A percentile compares a stretch with the other conserved stretches of the same genome.
Conservation (phyloP, 2,329 filamentous ascomycete species). For the Alternaria sp. region DNA sequence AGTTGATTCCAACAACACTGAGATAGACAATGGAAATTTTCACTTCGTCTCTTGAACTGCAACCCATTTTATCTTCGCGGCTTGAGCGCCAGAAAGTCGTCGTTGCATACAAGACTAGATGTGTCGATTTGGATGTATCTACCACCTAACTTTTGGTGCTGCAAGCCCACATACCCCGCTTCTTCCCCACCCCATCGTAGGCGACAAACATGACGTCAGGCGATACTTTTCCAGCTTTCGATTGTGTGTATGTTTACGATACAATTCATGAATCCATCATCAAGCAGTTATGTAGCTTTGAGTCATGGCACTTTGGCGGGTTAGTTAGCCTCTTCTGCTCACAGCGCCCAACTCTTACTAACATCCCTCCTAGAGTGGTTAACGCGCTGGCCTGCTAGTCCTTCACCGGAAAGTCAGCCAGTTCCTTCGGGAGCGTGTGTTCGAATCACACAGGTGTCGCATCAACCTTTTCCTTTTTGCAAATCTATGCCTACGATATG, state of each 20-base stretch:
- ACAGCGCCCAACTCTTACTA: not conserved
- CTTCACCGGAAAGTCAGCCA: conserved; percentile 30
- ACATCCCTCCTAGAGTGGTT: conserved; percentile 26
- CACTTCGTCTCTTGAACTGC: not conserved
- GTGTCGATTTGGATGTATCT: not conserved
- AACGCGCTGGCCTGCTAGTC: conserved; percentile 41
- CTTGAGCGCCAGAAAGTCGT: not conserved
- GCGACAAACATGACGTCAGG: not conserved
- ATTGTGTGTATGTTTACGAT: too few species aligned
- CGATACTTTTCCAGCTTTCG: too few species aligned
- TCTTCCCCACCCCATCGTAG: not conserved
- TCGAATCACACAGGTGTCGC: conserved; percentile 43
- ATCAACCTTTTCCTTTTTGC: conserved; percentile 18
- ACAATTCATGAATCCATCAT: not conserved
- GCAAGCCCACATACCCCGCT: not conserved
- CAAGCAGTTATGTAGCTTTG: not conserved
- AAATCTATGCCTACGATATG: too few species aligned
- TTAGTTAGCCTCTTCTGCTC: not conserved
- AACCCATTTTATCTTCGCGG: not conserved
- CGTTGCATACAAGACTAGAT: not conserved
- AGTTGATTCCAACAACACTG: not conserved
- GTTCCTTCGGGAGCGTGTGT: conserved; percentile 43
- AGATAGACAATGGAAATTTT: not conserved
- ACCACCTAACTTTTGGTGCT: not conserved
- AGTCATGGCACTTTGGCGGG: conserved; percentile 19